Percentiles rank a stretch among this genome's conserved stretches.
Conservation (phyloP, 2,329 filamentous ascomycete genomes). For the Colletotrichum viniferum region DNA sequence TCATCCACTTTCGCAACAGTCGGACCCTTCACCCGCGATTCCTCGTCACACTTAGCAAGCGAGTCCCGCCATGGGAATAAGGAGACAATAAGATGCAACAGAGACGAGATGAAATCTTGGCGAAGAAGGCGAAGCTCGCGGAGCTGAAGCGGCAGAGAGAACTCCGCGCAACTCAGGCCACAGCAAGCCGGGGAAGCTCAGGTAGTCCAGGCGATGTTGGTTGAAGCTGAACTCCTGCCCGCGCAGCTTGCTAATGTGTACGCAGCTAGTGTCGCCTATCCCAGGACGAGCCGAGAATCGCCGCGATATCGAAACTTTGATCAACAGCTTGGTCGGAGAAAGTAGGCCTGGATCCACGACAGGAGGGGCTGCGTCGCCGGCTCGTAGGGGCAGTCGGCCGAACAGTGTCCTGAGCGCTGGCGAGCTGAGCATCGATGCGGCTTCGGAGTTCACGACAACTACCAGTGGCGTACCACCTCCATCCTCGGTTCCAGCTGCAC, state of each 20-base stretch:
- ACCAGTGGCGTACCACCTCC: constrained; percentile 43
- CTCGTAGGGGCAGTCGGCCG: constrained; percentile 73
- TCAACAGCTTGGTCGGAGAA: constrained; percentile 82
- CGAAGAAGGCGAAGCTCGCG: constrained; percentile 95
- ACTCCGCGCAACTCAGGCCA: constrained; percentile 77
- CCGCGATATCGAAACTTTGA: constrained; percentile 82
- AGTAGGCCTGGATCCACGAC: constrained; percentile 74
- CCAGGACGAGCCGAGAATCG: constrained; percentile 72
- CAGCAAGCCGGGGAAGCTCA: constrained; percentile 69
- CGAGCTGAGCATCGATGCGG: constrained; percentile 75
- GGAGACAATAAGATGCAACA: constrained; percentile 65
- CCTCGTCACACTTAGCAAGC: constrained; percentile 21
- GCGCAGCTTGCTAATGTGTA: constrained; percentile 1
- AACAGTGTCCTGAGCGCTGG: constrained; percentile 85
- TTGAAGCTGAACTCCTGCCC: constrained; percentile 23
- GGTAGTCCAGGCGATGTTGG: constrained; percentile 75
- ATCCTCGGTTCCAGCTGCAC: constrained; percentile 35
- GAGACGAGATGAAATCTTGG: constrained; percentile 93
- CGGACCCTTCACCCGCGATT: neutral
- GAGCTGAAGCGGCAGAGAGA: constrained; percentile 94
- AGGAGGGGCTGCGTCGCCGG: constrained; percentile 68
- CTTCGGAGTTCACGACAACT: constrained; percentile 62
- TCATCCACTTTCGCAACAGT: neutral
- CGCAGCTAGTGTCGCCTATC: constrained; percentile 64
- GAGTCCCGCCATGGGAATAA: constrained; percentile 53